Evolutionary conservation across 768 basidiomycete species (phyloP).

Genomic region (Cystobasidium tubakii): DNA sequence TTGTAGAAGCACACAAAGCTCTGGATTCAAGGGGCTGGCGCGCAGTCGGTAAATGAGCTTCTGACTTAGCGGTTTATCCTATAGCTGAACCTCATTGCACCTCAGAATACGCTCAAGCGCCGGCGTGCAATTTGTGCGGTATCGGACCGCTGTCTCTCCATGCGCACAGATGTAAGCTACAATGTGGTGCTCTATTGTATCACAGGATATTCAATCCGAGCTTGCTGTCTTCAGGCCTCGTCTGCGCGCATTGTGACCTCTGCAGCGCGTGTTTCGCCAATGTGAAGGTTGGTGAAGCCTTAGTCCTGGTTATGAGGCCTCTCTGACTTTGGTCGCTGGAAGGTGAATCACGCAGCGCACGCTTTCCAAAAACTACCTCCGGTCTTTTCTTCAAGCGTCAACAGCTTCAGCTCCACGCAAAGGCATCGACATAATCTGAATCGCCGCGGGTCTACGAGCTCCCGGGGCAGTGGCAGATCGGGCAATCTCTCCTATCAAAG

Average conservation of each 20-base stretch:
- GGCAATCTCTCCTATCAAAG: not conserved
- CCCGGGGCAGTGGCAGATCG: not conserved
- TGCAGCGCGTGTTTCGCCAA: not conserved
- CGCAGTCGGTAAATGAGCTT: conserved; percentile 3
- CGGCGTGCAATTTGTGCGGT: not conserved
- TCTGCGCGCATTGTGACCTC: not conserved
- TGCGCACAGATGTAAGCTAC: conserved; percentile 1
- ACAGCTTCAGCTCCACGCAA: not conserved
- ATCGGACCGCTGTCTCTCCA: not conserved
- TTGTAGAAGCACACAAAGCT: not conserved
- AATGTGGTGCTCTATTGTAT: too few species aligned
- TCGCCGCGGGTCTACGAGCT: not conserved
- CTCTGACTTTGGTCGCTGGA: not conserved
- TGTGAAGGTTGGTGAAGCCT: not conserved
- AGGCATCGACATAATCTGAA: not conserved
- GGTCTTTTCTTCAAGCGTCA: not conserved
- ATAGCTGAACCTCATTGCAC: not conserved
- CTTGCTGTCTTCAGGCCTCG: not conserved
- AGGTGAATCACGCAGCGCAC: not conserved
- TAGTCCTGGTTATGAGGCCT: not conserved
- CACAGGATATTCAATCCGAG: too few species aligned
- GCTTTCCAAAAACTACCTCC: not conserved
- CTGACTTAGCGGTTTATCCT: not conserved
- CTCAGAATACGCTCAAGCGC: not conserved
- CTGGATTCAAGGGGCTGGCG: not conserved